Base-by-base conservation (phyloP, 352 stramenopile genomes). In the Pythium rishiriense region DNA sequence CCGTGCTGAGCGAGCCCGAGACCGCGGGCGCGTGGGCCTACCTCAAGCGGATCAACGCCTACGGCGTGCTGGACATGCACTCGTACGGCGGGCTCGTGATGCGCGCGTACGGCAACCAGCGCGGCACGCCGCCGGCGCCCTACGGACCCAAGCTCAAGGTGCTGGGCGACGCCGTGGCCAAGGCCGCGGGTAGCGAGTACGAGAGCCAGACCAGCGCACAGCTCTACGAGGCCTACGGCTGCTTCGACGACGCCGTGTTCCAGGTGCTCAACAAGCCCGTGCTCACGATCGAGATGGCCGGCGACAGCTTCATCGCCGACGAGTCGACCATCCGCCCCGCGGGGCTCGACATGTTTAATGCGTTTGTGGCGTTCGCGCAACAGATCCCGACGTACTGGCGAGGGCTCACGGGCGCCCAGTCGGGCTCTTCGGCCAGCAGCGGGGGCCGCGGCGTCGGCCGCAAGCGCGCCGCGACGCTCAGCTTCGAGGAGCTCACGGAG, bases 231-330 rank as follows among this genome's bases (percentile, higher is more conserved):
- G 62, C 56, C 26, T 73, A 73, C 52, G 66, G 66, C 19, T 62
- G 52, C 31, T 73, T 73, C 47, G 35, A 50, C 12, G 66, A 73
- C 51, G 58, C 62, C 41, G 45, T 70, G 41, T 74, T 70, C 47
- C 42, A 52, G 25, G 25, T 50, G n/a, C 58, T 68, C 22, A 55
- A 66, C 29, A 67, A 68, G 29, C 48, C 52, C 10, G 29, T 43
- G 31, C n/a, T 74, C 4, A 74, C 62, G n/a, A 61, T 74, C 49
- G 67, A 74, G 37, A 50, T 74, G 56, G 55, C 59, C 8, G 67
- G 62, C 52, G 56, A 42, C 28, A 64, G 52, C 55, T 74, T 74
- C 25, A 52, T 70, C 10, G 52, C 39, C 0, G 3, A n/a, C 14
- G 53, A 63, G 17, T 55, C 45, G 8, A 62, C 37, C 2, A 74